Conservation (phyloP, 2,329 filamentous ascomycete species). For the Corynespora cassiicola region DNA sequence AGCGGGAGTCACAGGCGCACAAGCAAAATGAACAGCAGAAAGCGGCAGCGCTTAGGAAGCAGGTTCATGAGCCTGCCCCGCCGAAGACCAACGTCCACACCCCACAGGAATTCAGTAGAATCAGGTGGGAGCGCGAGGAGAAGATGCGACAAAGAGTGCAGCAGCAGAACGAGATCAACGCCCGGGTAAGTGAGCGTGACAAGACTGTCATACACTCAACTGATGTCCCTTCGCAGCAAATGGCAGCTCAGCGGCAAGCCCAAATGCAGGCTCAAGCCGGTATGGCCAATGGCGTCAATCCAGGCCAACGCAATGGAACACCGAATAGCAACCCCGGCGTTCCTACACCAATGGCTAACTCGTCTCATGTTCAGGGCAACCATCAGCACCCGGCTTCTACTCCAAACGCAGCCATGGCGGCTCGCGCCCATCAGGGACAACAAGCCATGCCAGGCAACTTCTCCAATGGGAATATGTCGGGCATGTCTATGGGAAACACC, state of each 20-base stretch:
- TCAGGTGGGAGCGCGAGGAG: slow-evolving; percentile 87
- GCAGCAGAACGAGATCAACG: slow-evolving; percentile 62
- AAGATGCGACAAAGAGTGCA: slow-evolving; percentile 62
- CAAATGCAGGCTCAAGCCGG: slow-evolving; percentile 46
- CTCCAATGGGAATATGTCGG: slow-evolving; percentile 56
- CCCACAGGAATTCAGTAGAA: slow-evolving; percentile 86
- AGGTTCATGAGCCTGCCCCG: slow-evolving; percentile 71
- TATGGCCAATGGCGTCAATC: slow-evolving; percentile 44
- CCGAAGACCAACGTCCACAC: slow-evolving; percentile 70
- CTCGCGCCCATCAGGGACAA: slow-evolving; percentile 41
- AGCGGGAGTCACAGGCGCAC: slow-evolving; percentile 81
- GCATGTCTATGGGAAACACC: slow-evolving; percentile 60
- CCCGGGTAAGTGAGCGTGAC: slow-evolving; percentile 53
- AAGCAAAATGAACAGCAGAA: slow-evolving; percentile 80
- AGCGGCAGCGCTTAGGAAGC: slow-evolving; percentile 82
- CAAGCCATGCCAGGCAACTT: slow-evolving; percentile 57
- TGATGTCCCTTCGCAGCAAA: slow-evolving; percentile 32
- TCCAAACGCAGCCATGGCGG: slow-evolving; percentile 37
- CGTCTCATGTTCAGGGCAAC: slow-evolving; percentile 33
- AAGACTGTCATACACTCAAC: slow-evolving; percentile 14
- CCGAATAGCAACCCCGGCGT: slow-evolving; percentile 40
- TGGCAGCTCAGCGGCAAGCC: slow-evolving; percentile 44
- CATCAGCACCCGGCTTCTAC: slow-evolving; percentile 29
- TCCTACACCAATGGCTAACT: slow-evolving; percentile 37
- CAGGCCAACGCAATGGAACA: slow-evolving; percentile 52